phyloP scores from a whole-genome alignment of 2,329 filamentous ascomycete species.

The Epichloe sp. region DNA sequence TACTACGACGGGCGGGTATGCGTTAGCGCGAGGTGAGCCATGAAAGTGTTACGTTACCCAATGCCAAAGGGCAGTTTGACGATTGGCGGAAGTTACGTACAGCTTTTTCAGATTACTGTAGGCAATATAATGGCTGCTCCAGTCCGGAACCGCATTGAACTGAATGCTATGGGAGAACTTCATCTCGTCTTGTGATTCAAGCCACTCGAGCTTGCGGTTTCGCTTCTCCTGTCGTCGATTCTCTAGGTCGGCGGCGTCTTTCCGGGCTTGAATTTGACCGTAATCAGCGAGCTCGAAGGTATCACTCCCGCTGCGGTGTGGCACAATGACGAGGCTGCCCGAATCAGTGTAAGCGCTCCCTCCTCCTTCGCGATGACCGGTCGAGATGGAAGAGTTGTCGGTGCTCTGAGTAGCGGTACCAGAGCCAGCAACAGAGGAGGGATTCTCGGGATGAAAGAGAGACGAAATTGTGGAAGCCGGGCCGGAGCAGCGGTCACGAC shows the following conservation, averaged over 20 bases:
- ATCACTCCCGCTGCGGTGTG: constrained; percentile 8
- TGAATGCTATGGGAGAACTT: constrained; percentile 99
- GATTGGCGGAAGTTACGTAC: constrained; percentile 36
- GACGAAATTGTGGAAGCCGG: constrained; percentile 22
- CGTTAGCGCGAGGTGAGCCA: background rate
- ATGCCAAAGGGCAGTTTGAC: background rate
- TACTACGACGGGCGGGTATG: constrained; percentile 38
- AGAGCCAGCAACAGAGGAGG: constrained; percentile 26
- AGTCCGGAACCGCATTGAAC: constrained; percentile 99
- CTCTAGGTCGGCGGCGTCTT: constrained; percentile 19
- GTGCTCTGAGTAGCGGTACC: constrained; percentile 10
- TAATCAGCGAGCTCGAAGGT: constrained; percentile 31
- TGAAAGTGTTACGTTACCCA: background rate
- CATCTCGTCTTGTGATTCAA: constrained; percentile 75
- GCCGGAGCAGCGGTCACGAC: background rate
- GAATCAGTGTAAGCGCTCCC: constrained; percentile 15
- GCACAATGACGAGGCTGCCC: constrained; percentile 1
- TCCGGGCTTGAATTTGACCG: constrained; percentile 17
- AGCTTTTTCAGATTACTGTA: constrained; percentile 99
- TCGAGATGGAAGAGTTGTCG: constrained; percentile 12
- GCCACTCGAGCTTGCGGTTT: constrained; percentile 52
- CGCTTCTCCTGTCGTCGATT: constrained; percentile 30
- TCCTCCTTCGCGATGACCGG: constrained; percentile 21
- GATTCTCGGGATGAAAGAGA: constrained; percentile 16
- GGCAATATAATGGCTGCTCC: constrained; percentile 94